These are phyloP conservation scores for Penicillium sp. DNA, from an alignment of 2,329 filamentous ascomycete species.

Conservation along the genomic window DNA sequence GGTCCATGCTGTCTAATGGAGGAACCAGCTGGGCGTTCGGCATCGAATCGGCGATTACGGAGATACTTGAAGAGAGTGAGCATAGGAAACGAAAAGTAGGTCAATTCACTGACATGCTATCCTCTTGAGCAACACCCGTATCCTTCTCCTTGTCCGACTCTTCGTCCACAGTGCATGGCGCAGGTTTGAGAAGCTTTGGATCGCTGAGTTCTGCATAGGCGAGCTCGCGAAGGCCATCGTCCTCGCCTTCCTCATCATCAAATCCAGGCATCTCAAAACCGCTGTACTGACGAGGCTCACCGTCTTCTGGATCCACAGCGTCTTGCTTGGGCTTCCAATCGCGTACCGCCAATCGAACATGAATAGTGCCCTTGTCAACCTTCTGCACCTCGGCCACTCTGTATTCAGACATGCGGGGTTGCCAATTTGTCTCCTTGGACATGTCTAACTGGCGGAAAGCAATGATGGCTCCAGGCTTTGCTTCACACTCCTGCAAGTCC, in stretches of 20 bases:
- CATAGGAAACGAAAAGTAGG: slow-evolving; percentile 25
- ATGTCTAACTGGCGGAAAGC: slow-evolving; percentile 50
- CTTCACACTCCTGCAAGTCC: slow-evolving; percentile 32
- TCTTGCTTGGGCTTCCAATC: slow-evolving; percentile 62
- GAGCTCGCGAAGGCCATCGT: slow-evolving; percentile 63
- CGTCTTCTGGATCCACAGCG: slow-evolving; percentile 58
- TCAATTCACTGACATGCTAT: slow-evolving; percentile 42
- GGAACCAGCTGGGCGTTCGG: slow-evolving; percentile 14
- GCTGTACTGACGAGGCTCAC: slow-evolving; percentile 71
- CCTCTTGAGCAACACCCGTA: slow-evolving; percentile 26
- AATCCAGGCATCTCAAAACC: slow-evolving; percentile 74
- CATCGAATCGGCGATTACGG: slow-evolving; percentile 27
- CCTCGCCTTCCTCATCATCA: slow-evolving; percentile 54
- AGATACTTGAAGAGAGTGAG: slow-evolving; percentile 33
- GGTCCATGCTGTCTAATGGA: slow-evolving; percentile 13
- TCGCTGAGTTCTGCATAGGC: slow-evolving; percentile 65
- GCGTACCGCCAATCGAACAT: slow-evolving; percentile 66
- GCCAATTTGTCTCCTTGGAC: slow-evolving; percentile 49
- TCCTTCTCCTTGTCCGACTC: slow-evolving; percentile 11
- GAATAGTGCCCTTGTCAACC: slow-evolving; percentile 56
- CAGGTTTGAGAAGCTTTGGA: slow-evolving; percentile 61
- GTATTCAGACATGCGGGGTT: slow-evolving; percentile 52
- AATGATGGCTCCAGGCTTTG: slow-evolving; percentile 41
- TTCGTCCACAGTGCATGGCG: slow-evolving; percentile 24
- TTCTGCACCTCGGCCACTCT: slow-evolving; percentile 66